These are phyloP conservation scores for Pythium aristosporum DNA, from an alignment of 352 stramenopile species.

Conservation along the genomic window DNA sequence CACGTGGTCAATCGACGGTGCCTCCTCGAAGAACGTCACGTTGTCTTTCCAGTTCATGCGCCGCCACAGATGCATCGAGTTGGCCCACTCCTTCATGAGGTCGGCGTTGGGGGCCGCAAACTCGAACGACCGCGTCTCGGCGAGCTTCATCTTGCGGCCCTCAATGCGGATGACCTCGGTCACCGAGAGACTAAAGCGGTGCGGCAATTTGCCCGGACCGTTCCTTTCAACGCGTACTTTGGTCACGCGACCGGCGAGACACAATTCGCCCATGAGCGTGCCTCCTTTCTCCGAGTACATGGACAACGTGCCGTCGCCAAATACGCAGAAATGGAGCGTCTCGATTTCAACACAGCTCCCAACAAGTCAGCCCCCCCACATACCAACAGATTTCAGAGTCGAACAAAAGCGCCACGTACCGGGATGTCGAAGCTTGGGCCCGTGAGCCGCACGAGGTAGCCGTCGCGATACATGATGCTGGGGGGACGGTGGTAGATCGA, in stretches of 20 bases:
- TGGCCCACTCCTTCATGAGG: constrained; percentile 87
- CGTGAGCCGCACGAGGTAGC: constrained; percentile 71
- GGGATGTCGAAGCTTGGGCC: constrained; percentile 47
- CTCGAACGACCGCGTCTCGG: constrained; percentile 57
- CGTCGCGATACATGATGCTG: constrained; percentile 75
- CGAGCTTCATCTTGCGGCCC: constrained; percentile 76
- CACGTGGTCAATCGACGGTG: constrained; percentile 44
- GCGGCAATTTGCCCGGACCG: constrained; percentile 58
- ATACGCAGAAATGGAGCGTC: constrained; percentile 75
- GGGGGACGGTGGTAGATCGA: background rate
- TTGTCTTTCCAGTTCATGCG: constrained; percentile 89
- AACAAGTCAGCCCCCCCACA: background rate
- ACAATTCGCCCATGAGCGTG: constrained; percentile 56
- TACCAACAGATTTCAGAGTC: background rate
- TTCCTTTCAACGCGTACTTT: constrained; percentile 77
- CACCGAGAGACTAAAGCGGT: constrained; percentile 70
- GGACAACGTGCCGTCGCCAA: constrained; percentile 70
- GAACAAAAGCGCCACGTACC: constrained; percentile 29
- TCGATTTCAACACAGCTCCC: constrained; percentile 10
- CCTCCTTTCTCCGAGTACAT: constrained; percentile 77
- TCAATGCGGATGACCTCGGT: constrained; percentile 73
- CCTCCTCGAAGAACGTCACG: constrained; percentile 80
- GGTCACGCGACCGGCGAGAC: constrained; percentile 67
- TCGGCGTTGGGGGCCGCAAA: constrained; percentile 70
- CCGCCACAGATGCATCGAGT: constrained; percentile 77